phyloP scores from a whole-genome alignment of 768 basidiomycete species.

The Tulasnella sp. region DNA sequence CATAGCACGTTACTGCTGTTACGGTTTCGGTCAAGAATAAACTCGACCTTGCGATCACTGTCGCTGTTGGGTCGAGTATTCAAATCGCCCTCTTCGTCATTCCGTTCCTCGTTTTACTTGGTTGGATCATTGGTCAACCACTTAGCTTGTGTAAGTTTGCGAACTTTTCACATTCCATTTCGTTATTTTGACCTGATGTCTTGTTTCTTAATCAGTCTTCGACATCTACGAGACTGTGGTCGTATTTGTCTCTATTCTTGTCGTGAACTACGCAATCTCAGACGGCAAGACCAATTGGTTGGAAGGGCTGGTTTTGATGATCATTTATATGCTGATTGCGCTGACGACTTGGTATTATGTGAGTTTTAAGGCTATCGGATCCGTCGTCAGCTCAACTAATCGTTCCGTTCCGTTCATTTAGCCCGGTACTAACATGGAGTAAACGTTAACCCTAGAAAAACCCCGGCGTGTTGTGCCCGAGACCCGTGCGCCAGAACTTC shows the following conservation, averaged over 20 bases:
- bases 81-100: conserved; percentile 69
- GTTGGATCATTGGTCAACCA: conserved; percentile 27
- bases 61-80: conserved; percentile 58
- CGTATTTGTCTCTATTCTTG: conserved; percentile 42
- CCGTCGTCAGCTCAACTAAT: background rate
- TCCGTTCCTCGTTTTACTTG: conserved; percentile 30
- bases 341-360: conserved; percentile 14
- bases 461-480: background rate
- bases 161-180: conserved; percentile 3
- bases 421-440: background rate
- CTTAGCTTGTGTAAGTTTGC: conserved; percentile 42
- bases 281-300: conserved; percentile 82
- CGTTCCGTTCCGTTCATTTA: background rate
- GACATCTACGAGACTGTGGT: conserved; percentile 13
- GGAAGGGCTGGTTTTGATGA: conserved; percentile 67
- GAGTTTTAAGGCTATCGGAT: background rate
- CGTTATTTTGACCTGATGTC: background rate
- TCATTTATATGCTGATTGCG: conserved; percentile 29
- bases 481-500: background rate
- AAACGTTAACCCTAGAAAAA: background rate
- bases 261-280: conserved; percentile 68
- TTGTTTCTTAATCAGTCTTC: background rate
- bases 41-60: conserved; percentile 72
- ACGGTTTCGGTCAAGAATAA: conserved; percentile 60
- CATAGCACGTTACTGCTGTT: conserved; percentile 70